Evolutionary conservation across 2,329 filamentous ascomycete species (phyloP), one percentile per base, ranked within the genome.

Genomic region (Colletotrichum australisinense): DNA sequence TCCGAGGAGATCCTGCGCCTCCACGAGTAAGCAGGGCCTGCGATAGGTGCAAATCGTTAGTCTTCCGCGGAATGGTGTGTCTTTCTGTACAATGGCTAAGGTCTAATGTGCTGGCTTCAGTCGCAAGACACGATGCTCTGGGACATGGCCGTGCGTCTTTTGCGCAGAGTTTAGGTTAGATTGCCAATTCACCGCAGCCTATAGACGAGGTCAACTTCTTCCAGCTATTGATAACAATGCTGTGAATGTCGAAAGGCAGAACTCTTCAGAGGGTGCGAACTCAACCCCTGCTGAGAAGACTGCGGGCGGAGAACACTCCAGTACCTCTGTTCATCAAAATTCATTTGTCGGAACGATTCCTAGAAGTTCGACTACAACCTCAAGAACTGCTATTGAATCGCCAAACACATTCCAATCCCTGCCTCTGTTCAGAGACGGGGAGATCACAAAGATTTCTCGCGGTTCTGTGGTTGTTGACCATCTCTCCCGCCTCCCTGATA

Each of bases 11-110:
- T 30, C 42, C 55, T 42, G 49, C 63, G n/a, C 67, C 28, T 3
- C 67, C 67, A 30, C 14, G 72, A 22, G 68, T 71, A 22, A 69
- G 49, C n/a, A 62, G 63, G 35, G 78, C 77, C 6, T 79, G 77
- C 35, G 78, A 79, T 69, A 76, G 77, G 7, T 78, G 78, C 69
- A 78, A 78, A 67, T 65, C 74, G 77, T 78, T 22, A 74, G 68
- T 9, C 19, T n/a, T 9, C 7, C 3, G 1, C 19, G 16, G 42
- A 8, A n/a, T 8, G 2, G 7, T 46, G 19, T 46, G 19, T n/a
- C 14, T n/a, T n/a, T 1, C 19, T 19, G 6, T n/a, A n/a, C 19
- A 46, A 8, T n/a, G 7, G 42, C 42, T n/a, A 19, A 19, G 0
- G 19, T 46, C 42, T 46, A 19, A 19, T n/a, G 7, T n/a, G 42